phyloP scores from a whole-genome alignment of 805 yeast genomes.

The Lachancea cidri region DNA sequence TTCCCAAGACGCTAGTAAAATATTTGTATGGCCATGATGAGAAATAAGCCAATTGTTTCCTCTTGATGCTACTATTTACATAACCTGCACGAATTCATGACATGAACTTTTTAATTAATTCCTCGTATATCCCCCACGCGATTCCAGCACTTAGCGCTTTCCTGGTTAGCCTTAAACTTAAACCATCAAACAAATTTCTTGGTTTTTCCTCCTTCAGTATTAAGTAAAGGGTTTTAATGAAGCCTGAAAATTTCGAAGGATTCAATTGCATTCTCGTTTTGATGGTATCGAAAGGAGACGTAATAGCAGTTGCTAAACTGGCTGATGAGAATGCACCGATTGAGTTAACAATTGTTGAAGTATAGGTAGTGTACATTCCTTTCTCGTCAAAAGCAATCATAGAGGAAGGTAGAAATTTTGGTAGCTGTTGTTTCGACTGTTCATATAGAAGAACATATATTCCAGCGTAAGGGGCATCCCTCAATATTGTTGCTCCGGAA shows the following conservation, averaged over 20 bases:
- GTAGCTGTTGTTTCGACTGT: conserved; percentile 54
- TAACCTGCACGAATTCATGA: conserved; percentile 6
- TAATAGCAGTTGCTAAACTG: conserved; percentile 69
- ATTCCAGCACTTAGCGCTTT: conserved; percentile 92
- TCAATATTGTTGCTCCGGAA: conserved; percentile 73
- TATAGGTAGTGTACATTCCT: conserved; percentile 31
- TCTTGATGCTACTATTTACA: background rate
- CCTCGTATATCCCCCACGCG: conserved; percentile 97
- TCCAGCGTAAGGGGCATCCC: conserved; percentile 98
- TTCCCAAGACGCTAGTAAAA: conserved; percentile 15
- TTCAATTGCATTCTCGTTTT: conserved; percentile 86
- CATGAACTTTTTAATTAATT: conserved; percentile 47
- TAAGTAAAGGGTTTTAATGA: conserved; percentile 35
- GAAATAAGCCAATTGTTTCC: background rate
- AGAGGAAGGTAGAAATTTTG: conserved; percentile 33
- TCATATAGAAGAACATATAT: conserved; percentile 84
- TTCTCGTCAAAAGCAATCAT: conserved; percentile 15
- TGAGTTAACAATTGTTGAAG: conserved; percentile 60
- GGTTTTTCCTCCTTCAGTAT: conserved; percentile 45
- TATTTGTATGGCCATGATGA: background rate
- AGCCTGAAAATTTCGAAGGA: conserved; percentile 42
- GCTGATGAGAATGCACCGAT: conserved; percentile 78
- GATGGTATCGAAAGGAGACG: conserved; percentile 93
- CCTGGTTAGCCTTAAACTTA: conserved; percentile 72
- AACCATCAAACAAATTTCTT: conserved; percentile 70